Conservation (phyloP, 176 grass and related monocot genomes). For the Rhynchospora tenuis region DNA sequence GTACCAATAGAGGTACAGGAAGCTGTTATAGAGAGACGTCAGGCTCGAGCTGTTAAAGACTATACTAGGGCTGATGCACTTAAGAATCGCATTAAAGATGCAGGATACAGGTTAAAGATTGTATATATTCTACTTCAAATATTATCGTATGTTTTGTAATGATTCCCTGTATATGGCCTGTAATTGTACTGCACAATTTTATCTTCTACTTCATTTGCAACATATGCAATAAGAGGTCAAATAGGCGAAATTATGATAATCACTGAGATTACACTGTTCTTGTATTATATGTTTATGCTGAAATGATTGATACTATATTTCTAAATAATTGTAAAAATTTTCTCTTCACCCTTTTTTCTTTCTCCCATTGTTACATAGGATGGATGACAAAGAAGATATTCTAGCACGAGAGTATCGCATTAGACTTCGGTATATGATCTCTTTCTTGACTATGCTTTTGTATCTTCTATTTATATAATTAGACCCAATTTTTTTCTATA, state of each 20-base stretch:
- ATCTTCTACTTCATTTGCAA: not conserved
- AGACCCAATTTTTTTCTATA: not conserved
- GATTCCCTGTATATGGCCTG: not conserved
- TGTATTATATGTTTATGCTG: not conserved
- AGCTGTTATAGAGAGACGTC: constrained; percentile 8
- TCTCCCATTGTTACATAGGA: constrained; percentile 16
- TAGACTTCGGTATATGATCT: constrained; percentile 46
- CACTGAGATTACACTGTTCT: not conserved
- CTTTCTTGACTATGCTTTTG: not conserved
- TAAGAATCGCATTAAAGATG: not conserved
- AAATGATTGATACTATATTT: not conserved
- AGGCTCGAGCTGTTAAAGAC: not conserved
- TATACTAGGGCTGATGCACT: constrained; percentile 13
- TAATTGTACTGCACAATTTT: not conserved
- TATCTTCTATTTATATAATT: not conserved
- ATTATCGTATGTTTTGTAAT: not conserved
- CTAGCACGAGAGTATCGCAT: constrained; percentile 58
- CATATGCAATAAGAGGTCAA: not conserved
- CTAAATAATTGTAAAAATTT: not conserved
- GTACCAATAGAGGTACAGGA: constrained; percentile 1
- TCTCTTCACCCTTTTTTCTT: not conserved
- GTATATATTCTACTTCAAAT: not conserved
- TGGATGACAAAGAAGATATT: constrained; percentile 31
- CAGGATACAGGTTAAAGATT: not conserved
- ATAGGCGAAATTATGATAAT: not conserved